phyloP scores from a whole-genome alignment of 331 rosid genomes.

The Acacia concinna region DNA sequence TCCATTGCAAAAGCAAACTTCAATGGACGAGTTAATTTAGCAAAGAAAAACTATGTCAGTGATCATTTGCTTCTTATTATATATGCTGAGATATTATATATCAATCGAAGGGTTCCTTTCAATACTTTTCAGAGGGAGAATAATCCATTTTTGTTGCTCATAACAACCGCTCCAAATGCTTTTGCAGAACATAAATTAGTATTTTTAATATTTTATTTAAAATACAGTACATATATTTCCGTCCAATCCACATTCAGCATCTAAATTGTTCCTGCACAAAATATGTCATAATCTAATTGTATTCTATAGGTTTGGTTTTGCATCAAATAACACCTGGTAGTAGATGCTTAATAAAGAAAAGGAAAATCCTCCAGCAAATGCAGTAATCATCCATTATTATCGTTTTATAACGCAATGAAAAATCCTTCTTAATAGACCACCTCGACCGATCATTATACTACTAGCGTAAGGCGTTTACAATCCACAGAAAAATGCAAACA shows the following conservation, averaged over 20 bases:
- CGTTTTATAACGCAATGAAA: neutral
- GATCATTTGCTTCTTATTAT: neutral
- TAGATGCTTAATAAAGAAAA: neutral
- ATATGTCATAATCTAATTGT: neutral
- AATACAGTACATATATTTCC: neutral
- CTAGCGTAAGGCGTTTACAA: neutral
- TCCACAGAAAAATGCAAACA: neutral
- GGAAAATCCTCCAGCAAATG: neutral
- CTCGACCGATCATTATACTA: neutral
- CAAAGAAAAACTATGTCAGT: conserved; percentile 20
- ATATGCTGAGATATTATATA: neutral
- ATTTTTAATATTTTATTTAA: neutral
- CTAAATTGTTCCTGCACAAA: neutral
- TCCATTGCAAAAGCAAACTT: conserved; percentile 16
- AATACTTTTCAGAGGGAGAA: neutral
- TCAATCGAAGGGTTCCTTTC: neutral
- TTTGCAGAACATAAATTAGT: neutral
- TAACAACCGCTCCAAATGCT: neutral
- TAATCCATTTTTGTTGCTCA: neutral
- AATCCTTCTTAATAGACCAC: neutral
- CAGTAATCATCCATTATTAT: neutral
- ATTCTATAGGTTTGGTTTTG: neutral
- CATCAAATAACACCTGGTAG: neutral
- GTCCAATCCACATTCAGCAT: neutral
- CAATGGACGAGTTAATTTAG: neutral